phyloP scores from a whole-genome alignment of 352 stramenopile genomes.

The Phytophthora citricola region DNA sequence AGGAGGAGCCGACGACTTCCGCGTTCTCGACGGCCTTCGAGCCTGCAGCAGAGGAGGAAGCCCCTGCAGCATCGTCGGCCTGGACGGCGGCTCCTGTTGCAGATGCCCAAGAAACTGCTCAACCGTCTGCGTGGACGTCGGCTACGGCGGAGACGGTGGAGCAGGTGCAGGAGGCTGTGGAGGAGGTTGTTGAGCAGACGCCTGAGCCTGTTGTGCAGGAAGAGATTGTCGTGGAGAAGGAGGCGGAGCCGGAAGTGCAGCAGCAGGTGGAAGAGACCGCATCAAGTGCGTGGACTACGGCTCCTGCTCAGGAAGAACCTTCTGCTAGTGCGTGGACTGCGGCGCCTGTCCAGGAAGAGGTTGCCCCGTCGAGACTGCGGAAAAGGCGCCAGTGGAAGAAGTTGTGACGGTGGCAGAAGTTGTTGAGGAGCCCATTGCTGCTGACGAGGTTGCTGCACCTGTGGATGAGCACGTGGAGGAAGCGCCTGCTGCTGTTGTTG shows the following conservation, averaged over 20 bases:
- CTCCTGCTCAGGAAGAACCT: constrained; percentile 18
- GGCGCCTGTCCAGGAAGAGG: constrained; percentile 15
- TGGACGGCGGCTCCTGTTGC: constrained; percentile 19
- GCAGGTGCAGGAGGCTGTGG: constrained; percentile 15
- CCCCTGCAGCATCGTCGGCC: constrained; percentile 9
- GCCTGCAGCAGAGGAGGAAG: constrained; percentile 14
- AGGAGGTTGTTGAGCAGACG: constrained; percentile 4
- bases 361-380: constrained; percentile 1
- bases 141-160: constrained; percentile 11
- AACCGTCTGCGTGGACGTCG: constrained; percentile 28
- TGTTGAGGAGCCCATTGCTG: constrained; percentile 4
- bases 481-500: constrained; percentile 13
- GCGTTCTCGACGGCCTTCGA: constrained; percentile 31
- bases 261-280: constrained; percentile 9
- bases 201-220: background rate
- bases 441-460: constrained; percentile 11
- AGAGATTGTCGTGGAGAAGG: constrained; percentile 15
- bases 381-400: constrained; percentile 17
- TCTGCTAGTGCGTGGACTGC: constrained; percentile 20
- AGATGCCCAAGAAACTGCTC: constrained; percentile 17
- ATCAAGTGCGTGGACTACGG: constrained; percentile 4
- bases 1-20: constrained; percentile 9
- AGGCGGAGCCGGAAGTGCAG: constrained; percentile 1
- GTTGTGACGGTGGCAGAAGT: constrained; percentile 13
- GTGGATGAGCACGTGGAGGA: constrained; percentile 7